A percentile compares a stretch with the other conserved stretches of the same genome.
Evolutionary conservation across 169 alveolate genomes (phyloP).

Genomic region (Fabrea salina): DNA sequence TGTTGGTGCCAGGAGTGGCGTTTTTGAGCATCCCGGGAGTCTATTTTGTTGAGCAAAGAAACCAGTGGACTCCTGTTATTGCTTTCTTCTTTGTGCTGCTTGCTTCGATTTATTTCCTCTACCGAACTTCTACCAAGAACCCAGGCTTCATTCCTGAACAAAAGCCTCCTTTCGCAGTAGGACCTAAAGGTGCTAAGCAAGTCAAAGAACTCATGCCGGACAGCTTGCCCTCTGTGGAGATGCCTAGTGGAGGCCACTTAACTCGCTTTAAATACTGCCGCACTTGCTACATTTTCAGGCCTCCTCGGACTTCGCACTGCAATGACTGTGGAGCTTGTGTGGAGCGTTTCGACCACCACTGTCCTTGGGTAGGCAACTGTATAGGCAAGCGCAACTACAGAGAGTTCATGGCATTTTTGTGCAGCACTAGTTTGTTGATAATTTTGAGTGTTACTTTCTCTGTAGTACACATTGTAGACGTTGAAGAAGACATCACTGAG

Average conservation of each 20-base stretch:
- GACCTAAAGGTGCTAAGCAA: slow-evolving; percentile 26
- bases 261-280: slow-evolving; percentile 44
- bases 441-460: not conserved
- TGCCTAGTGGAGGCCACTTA: slow-evolving; percentile 18
- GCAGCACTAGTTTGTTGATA: not conserved
- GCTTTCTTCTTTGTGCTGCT: not conserved
- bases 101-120: not conserved
- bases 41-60: not conserved
- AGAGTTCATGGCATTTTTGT: slow-evolving; percentile 49
- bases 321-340: slow-evolving; percentile 90
- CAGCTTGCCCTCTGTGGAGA: not conserved
- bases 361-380: slow-evolving; percentile 93
- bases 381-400: slow-evolving; percentile 84
- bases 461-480: not conserved
- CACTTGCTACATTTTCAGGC: slow-evolving; percentile 79
- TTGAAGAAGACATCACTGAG: not conserved
- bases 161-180: slow-evolving; percentile 33
- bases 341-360: slow-evolving; percentile 93
- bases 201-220: slow-evolving; percentile 20
- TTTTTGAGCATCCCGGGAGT: slow-evolving; percentile 4
- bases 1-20: slow-evolving; percentile 8
- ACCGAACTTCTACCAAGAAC: not conserved
- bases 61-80: not conserved
- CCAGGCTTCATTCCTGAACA: slow-evolving; percentile 36
- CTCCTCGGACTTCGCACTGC: slow-evolving; percentile 93